Percentiles rank a stretch among this genome's conserved stretches.
phyloP scores from a whole-genome alignment of 2,329 filamentous ascomycete species.

The Colletotrichum euphorbiae region DNA sequence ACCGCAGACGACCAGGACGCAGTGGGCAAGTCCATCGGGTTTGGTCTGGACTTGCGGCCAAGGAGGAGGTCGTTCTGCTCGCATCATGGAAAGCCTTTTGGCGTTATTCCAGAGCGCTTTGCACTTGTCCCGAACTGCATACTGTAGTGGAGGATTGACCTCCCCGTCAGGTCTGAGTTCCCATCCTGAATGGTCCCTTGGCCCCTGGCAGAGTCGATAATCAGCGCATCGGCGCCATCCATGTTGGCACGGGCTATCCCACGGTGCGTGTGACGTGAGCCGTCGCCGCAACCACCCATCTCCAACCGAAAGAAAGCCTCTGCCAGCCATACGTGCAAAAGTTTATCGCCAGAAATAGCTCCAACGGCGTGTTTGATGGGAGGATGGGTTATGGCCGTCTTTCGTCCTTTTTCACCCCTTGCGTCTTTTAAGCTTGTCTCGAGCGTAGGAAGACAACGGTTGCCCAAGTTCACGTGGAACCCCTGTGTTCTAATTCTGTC shows the following conservation, averaged over 20 bases:
- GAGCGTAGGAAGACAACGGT: conserved; percentile 10
- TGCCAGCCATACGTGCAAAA: conserved; percentile 28
- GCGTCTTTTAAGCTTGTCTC: conserved; percentile 37
- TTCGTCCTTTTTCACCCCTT: conserved; percentile 29
- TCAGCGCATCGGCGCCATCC: conserved; percentile 24
- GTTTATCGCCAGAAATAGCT: conserved; percentile 38
- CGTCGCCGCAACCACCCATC: conserved; percentile 39
- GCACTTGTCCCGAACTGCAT: conserved; percentile 15
- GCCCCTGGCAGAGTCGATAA: conserved; percentile 19
- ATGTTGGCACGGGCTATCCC: conserved; percentile 32
- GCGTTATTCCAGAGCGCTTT: background rate
- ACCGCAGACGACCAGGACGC: conserved; percentile 18
- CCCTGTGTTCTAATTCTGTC: conserved; percentile 30
- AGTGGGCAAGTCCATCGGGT: conserved; percentile 24
- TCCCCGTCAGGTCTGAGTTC: conserved; percentile 9
- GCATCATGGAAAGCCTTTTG: background rate
- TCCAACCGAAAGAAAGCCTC: conserved; percentile 20
- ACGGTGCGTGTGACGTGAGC: conserved; percentile 37
- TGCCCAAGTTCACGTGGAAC: background rate
- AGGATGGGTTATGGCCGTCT: conserved; percentile 14
- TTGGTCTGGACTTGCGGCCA: background rate
- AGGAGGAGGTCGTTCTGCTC: conserved; percentile 2
- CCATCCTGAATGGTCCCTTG: conserved; percentile 18
- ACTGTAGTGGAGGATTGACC: conserved; percentile 3
- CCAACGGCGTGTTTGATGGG: conserved; percentile 14